Base-by-base conservation (phyloP, 441 rosid genomes). In the Adansonia grandidieri region DNA sequence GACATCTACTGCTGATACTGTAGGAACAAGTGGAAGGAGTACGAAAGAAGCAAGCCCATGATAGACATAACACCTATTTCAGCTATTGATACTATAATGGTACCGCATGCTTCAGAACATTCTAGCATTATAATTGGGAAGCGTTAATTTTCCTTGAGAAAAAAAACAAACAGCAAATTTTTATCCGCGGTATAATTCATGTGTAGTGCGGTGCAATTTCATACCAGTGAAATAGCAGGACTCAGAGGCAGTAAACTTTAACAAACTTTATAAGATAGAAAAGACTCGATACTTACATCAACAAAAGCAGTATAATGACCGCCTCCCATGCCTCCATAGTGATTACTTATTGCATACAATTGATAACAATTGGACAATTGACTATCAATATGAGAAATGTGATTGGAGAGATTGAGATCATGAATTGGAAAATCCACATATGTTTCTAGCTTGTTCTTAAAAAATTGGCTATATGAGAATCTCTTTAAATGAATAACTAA, bases 261-360 rank as follows among this genome's bases (percentile, higher is more conserved):
- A 37, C 4, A 22, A 45, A 68, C 10, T 8, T 2, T 14, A 58
- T 42, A 15, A 50, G 10, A 11, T 56, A 19, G 50, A 73, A 73
- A 73, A 73, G 53, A 56, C 28, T 17, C 11, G 51, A 20, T 11
- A 86, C 94, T 90, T 85, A 92, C 96, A 79, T 87, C 82, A 60
- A 88, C 87, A 83, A 88, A 89, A 73, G 96, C 91, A 68, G 93
- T 89, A 72, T 89, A 90, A 85, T 90, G 96, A 68, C 96, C 96
- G 6, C 90, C 88, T 71, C 93, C 91, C 93, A 90, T 86, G 87
- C 86, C 85, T 74, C 96, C 96, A 45, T 88, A 87, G 78, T 92
- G 96, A 81, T 92, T 92, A 79, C 86, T 89, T 65, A 85, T 82
- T 1, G 94, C 96, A 81, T 87, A 92, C 57, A 90, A 81, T 73